These are phyloP conservation scores for Talaromyces islandicus DNA, from an alignment of 2,329 filamentous ascomycete species.

Conservation along the genomic window DNA sequence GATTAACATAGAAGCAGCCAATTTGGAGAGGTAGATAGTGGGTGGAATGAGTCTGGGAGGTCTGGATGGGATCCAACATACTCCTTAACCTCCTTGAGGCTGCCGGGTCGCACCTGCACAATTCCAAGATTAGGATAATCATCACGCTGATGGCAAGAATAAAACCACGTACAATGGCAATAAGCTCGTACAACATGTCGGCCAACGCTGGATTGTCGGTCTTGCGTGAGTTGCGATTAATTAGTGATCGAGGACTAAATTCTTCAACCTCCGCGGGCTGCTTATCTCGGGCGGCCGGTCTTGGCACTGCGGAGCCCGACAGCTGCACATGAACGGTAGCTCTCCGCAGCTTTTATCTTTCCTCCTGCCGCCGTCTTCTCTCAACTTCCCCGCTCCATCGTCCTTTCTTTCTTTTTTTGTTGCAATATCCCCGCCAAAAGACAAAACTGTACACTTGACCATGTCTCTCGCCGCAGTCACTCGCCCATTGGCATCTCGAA, in stretches of 20 bases:
- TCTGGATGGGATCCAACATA: constrained; percentile 43
- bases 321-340: neutral
- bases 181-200: constrained; percentile 92
- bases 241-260: neutral
- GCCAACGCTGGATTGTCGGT: constrained; percentile 7
- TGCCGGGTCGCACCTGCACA: constrained; percentile 80
- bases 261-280: neutral
- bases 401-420: neutral
- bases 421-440: neutral
- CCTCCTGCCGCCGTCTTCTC: constrained; percentile 3
- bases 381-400: constrained; percentile 13
- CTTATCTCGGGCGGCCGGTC: neutral
- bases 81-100: constrained; percentile 90
- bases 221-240: neutral
- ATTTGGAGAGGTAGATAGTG: neutral
- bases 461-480: constrained; percentile 34
- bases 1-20: neutral
- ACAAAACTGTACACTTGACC: constrained; percentile 11
- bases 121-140: constrained; percentile 2
- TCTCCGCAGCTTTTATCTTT: constrained; percentile 16
- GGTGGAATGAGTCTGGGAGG: neutral
- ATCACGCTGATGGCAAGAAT: neutral
- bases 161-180: constrained; percentile 71
- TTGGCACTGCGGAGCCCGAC: neutral
- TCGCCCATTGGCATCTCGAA: constrained; percentile 32